Base-by-base conservation (phyloP, 1,284 basidiomycete genomes). In the Megacollybia platyphylla region DNA sequence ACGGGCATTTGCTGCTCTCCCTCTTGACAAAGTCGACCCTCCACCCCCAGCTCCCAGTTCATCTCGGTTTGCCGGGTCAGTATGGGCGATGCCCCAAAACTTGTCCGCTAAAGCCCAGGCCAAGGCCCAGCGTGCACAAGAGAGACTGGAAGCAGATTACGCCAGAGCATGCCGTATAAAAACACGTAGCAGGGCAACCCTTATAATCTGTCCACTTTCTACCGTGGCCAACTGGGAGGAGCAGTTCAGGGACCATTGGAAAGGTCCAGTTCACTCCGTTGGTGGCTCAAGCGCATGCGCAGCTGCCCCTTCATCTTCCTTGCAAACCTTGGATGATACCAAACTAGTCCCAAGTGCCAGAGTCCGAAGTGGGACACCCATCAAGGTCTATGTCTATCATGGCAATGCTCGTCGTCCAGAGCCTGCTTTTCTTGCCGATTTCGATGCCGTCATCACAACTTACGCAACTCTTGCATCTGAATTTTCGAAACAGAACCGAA, bases 161-260 rank as follows among this genome's bases (percentile, higher is more conserved):
- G 64, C 70, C 9, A 71, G 88, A 46, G 68, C 72, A 30, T 76
- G 79, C 51, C 74, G 84, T 18, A 79, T 96, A 52, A 85, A 85
- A 58, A 64, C 70, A 26, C 80, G 82, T 51, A 89, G 86, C 53
- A 79, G 91, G 37, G 96, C 86, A 6, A 97, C 96, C 0, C 64
- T 99, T n/a, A 88, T 99, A 51, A 77, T 99, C 20, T 97, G 96
- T 53, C 96, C 96, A 6, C 70, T 99, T 43, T 94, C 91, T 17
- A 97, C 96, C 1, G 89, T 99, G 1, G 81, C 88, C 38, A 98
- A 97, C 56, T 99, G 96, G 96, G 94, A 98, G 62, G 90, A 96
- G 49, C 96, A 99, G 60, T 87, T 98, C 57, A 76, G 82, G 46
- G 93, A 97, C 57, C 96, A 99, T 61, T 91, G 89, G 89, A 76